Evolutionary conservation across 805 yeast species (phyloP), one percentile per base, ranked within the genome.

Genomic region (Ogataea ganodermae): DNA sequence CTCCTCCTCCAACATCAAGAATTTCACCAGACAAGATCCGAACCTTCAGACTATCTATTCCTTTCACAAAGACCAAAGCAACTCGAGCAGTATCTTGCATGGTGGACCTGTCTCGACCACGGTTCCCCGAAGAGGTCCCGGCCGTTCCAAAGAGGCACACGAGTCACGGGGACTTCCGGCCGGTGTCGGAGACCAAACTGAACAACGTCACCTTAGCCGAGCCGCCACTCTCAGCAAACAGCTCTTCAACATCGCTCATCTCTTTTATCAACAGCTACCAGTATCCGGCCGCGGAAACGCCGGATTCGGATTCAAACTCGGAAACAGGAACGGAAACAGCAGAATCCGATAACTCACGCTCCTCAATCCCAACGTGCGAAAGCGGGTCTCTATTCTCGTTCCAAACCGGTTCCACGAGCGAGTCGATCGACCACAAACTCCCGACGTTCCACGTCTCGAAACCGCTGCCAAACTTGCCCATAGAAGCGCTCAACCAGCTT

Each of bases 381-480:
- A 47, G 37, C 16, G 13, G 52, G 14, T 56, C 59, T 3, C 28
- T 56, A 18, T 56, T 56, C 42, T 56, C 59, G 6, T 50, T 49
- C 42, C 50, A 50, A 16, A 21, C 53, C 1, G 40, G 17, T 1
- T 37, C 48, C 13, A 22, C 42, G 0, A 22, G 18, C 4, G 27
- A 37, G 8, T 27, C 22, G 9, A 7, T 30, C 8, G 42, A 41
- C 2, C 17, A 43, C 13, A 35, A 31, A 14, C 42, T 46, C 12
- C 46, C 53, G 4, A 45, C 49, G 3, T 10, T 20, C 12, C 26
- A 13, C 6, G 36, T 42, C 14, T 43, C 44, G 21, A 57, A 47
- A 17, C 52, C 56, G n/a, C 45, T 56, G 8, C 62, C 64, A 12
- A 42, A 53, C 12, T 39, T 58, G 16, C 65, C 68, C 2, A 57